Evolutionary conservation across 2,329 filamentous ascomycete genomes (phyloP), one percentile per base, ranked within the genome.

Genomic region (Hymenoscyphus salicellus): DNA sequence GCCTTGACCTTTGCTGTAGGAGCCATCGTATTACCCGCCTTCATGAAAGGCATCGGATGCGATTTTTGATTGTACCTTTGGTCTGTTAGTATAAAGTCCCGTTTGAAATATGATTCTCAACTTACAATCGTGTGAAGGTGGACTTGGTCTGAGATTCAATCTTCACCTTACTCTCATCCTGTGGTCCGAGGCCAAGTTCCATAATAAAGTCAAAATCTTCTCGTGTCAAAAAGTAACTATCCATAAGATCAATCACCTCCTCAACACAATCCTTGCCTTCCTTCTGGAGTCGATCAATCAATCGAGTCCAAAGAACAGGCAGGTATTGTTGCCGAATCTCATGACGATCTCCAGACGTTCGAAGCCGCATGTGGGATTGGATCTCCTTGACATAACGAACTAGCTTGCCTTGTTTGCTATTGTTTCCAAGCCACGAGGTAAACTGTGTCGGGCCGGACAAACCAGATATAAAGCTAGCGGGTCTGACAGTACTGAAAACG

Each of bases 21-120:
- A 3, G 87, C 90, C 10, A 86, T 77, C 17, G 95, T 84, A 68
- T 84, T 91, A 72, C 86, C 92, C 1, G 93, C 92, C 78, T 97
- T 98, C 87, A 98, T 97, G 79, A 97, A 99, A 1, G 95, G 93
- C 60, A 99, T 80, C 0, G 94, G 94, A 71, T 99, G 95, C 20
- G 88, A 89, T 79, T 89, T 89, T 65, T 84, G 79, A 72, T 99
- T 99, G 77, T 99, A 95, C 62, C 91, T 94, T 30, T 61, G 2
- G 46, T 20, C 8, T n/a, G 43, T 55, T 55, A 30, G 58, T 43
- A 61, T 58, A 7, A 58, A 33, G 16, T 5, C 61, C 10, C 20
- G 32, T 58, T 55, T n/a, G 58, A 58, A 36, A 55, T 17, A 32
- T 16, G 43, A n/a, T 57, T 11, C 4, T 5, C 55, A 55, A 87